Percentiles rank a stretch among this genome's conserved stretches.
phyloP scores from a whole-genome alignment of 2,329 filamentous ascomycete genomes.

The Calonectria pauciramosa region DNA sequence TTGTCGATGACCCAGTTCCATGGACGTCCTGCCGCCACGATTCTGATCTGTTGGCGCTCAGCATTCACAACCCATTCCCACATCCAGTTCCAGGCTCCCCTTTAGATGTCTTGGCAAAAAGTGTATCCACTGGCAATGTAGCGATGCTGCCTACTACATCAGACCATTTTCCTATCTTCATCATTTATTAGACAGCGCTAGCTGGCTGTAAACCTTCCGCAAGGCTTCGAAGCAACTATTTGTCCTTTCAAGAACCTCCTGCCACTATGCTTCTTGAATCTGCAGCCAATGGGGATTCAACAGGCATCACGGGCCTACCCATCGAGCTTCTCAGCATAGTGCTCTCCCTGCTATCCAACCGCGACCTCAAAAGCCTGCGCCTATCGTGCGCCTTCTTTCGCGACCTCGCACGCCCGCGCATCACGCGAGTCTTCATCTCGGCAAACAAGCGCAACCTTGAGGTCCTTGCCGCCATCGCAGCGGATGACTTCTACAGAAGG shows the following conservation, averaged over 20 bases:
- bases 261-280: no score
- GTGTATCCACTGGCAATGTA: no score
- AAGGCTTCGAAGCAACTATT: no score
- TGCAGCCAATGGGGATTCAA: background rate
- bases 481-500: background rate
- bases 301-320: background rate
- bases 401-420: background rate
- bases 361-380: background rate
- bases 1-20: background rate
- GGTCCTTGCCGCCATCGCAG: background rate
- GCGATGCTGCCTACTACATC: background rate
- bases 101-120: background rate
- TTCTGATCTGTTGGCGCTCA: background rate
- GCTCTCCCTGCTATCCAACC: background rate
- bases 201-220: no score
- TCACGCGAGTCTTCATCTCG: background rate
- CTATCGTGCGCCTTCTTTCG: background rate
- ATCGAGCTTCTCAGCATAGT: background rate
- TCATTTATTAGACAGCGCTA: no score
- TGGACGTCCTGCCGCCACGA: background rate
- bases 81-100: background rate
- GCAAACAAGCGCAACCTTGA: background rate
- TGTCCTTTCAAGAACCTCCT: no score
- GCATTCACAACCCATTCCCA: background rate
- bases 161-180: no score